Evolutionary conservation across 768 basidiomycete genomes (phyloP), one percentile per base, ranked within the genome.

Genomic region (Imleria badia): DNA sequence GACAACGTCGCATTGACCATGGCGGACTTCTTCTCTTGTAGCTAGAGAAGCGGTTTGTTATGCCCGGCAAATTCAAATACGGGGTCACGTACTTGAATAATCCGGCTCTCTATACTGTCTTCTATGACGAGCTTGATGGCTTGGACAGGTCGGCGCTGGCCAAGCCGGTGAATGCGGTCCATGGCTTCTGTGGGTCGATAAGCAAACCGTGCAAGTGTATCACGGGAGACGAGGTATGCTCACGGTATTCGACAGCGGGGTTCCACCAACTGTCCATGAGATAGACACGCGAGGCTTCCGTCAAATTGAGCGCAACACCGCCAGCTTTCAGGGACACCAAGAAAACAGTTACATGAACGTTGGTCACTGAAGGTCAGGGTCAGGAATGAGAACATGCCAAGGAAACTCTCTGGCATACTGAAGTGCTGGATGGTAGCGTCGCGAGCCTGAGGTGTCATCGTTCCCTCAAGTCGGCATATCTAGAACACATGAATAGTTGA

Each of bases 241-340:
- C 69, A 91, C 89, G 89, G 64, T 81, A 92, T 75, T 91, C 90
- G 49, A 91, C 86, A n/a, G 94, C 94, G 8, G 95, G 95, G 67
- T 98, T 98, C 95, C 95, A 96, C 93, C 93, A 96, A 60, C 89
- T 91, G 68, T 96, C 96, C 94, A 98, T 96, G 64, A 97, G 81
- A 71, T 93, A 96, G 19, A 97, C 94, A 26, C 91, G 89, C 33
- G 91, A 93, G 0, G 94, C 94, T 69, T 92, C 91, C 0, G 91
- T 93, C 61, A 94, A 70, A 67, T 94, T 94, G 46, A 96, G 78
- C 4, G 91, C 92, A 5, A 94, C 94, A 68, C 95, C 95, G 45
- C 96, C 96, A 2, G 96, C 96, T 71, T 97, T 98, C 66, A 99
- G 76, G 58, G 88, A 91, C 64, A 99, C 93, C 23, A 99, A 81